phyloP scores from a whole-genome alignment of 768 basidiomycete species.

The Boletus huronensis region DNA sequence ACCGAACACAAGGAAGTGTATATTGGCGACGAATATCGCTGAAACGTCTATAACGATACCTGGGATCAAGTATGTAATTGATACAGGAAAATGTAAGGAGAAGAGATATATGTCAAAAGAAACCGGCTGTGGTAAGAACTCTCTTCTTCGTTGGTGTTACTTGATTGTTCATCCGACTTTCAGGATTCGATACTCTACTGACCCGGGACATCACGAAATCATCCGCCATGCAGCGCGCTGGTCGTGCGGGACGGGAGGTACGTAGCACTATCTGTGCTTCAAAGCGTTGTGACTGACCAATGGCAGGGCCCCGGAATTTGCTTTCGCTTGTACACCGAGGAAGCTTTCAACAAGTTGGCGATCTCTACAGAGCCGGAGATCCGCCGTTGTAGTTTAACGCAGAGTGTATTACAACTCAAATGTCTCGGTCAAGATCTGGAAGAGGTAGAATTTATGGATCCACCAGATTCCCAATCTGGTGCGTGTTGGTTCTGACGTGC shows the following conservation, averaged over 20 bases:
- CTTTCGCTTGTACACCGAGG: slow-evolving; percentile 90
- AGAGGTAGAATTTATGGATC: slow-evolving; percentile 84
- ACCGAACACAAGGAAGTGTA: slow-evolving; percentile 76
- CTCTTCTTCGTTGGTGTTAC: not conserved
- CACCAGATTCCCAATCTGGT: slow-evolving; percentile 74
- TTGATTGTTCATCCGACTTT: not conserved
- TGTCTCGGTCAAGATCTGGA: slow-evolving; percentile 80
- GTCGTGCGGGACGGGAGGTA: slow-evolving; percentile 94
- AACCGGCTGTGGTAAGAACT: slow-evolving; percentile 58
- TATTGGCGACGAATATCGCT: slow-evolving; percentile 96
- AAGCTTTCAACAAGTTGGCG: slow-evolving; percentile 64
- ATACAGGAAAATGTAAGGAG: slow-evolving; percentile 95
- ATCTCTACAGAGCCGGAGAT: slow-evolving; percentile 84
- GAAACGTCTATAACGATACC: slow-evolving; percentile 98
- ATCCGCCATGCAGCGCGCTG: slow-evolving; percentile 90
- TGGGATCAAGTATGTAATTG: slow-evolving; percentile 92
- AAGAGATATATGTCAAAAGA: slow-evolving; percentile 75
- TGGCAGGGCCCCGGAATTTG: slow-evolving; percentile 75
- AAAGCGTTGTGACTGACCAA: not conserved
- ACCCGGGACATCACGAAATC: slow-evolving; percentile 84
- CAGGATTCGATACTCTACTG: slow-evolving; percentile 86
- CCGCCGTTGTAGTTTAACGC: slow-evolving; percentile 77
- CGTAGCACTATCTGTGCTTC: not conserved
- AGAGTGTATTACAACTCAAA: slow-evolving; percentile 81
- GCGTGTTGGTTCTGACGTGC: slow-evolving; percentile 27